Conservation (phyloP, 2,329 filamentous ascomycete species). For the Leptographium procerum region DNA sequence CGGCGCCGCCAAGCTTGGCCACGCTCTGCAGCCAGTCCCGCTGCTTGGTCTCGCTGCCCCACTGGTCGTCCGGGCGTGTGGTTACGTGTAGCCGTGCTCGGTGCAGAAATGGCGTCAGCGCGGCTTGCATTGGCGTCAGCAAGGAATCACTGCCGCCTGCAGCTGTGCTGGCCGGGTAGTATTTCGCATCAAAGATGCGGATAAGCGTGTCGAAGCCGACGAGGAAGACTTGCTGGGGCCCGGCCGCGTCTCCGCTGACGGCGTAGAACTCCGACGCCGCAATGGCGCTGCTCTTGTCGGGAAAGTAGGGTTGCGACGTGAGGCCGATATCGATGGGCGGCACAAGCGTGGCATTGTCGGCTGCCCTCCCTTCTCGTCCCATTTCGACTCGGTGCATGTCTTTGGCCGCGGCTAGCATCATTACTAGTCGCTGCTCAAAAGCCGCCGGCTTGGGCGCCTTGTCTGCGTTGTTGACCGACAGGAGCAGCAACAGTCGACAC, state of each 20-base stretch:
- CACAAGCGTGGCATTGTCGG: background rate
- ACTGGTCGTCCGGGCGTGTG: slow-evolving; percentile 48
- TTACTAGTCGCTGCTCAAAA: slow-evolving; percentile 54
- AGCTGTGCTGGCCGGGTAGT: slow-evolving; percentile 35
- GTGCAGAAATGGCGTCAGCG: slow-evolving; percentile 52
- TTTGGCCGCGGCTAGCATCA: slow-evolving; percentile 60
- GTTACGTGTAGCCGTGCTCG: slow-evolving; percentile 52
- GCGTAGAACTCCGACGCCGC: slow-evolving; percentile 30
- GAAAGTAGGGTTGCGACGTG: slow-evolving; percentile 62
- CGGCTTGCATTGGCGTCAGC: slow-evolving; percentile 33
- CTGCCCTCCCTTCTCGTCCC: background rate
- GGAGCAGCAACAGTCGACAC: slow-evolving; percentile 42
- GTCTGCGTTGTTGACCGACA: slow-evolving; percentile 55
- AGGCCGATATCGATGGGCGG: slow-evolving; percentile 53
- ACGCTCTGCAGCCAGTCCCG: slow-evolving; percentile 40
- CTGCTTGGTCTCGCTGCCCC: slow-evolving; percentile 47
- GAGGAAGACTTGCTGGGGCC: slow-evolving; percentile 51
- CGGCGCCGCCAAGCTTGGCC: slow-evolving; percentile 27
- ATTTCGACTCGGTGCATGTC: slow-evolving; percentile 38
- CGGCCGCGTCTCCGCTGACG: background rate
- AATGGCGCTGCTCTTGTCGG: slow-evolving; percentile 56
- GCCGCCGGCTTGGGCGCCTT: slow-evolving; percentile 55
- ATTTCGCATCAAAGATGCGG: slow-evolving; percentile 61
- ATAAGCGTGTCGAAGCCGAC: slow-evolving; percentile 68
- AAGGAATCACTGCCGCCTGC: background rate